Conservation (phyloP, 805 yeast species). For the Yarrowia yakushimensis region DNA sequence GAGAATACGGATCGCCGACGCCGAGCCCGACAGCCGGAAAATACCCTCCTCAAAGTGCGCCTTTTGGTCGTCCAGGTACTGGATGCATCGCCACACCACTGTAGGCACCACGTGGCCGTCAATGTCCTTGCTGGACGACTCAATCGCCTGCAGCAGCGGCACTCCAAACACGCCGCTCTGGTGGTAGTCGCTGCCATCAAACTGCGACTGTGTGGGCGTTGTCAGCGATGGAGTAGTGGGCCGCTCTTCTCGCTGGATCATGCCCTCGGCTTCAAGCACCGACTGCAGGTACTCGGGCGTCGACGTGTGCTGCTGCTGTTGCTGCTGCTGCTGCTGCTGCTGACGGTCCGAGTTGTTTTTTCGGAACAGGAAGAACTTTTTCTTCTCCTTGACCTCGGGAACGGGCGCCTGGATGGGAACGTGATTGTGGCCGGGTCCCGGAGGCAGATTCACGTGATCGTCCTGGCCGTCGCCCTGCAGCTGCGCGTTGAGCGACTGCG, state of each 20-base stretch:
- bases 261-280: slow-evolving; percentile 14
- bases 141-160: slow-evolving; percentile 51
- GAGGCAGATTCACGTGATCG: not conserved
- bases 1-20: slow-evolving; percentile 64
- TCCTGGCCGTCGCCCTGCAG: not conserved
- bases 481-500: slow-evolving; percentile 13
- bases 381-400: slow-evolving; percentile 19
- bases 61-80: slow-evolving; percentile 57
- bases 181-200: not conserved
- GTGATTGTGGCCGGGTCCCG: not conserved
- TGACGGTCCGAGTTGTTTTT: slow-evolving; percentile 18
- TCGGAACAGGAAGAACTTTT: slow-evolving; percentile 23
- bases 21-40: slow-evolving; percentile 86
- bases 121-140: slow-evolving; percentile 48
- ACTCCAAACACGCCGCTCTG: slow-evolving; percentile 53
- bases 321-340: not conserved
- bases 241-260: slow-evolving; percentile 10
- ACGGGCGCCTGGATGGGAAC: not conserved
- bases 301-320: not conserved
- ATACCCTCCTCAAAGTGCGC: slow-evolving; percentile 88
- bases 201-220: slow-evolving; percentile 5
- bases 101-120: slow-evolving; percentile 60
- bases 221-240: not conserved
- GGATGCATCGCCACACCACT: slow-evolving; percentile 70
- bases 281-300: slow-evolving; percentile 17